Percentiles rank a stretch among this genome's conserved stretches.
These are phyloP conservation scores for Mortierella sp. DNA, from an alignment of 371 early-diverging fungal genomes.

Conservation along the genomic window DNA sequence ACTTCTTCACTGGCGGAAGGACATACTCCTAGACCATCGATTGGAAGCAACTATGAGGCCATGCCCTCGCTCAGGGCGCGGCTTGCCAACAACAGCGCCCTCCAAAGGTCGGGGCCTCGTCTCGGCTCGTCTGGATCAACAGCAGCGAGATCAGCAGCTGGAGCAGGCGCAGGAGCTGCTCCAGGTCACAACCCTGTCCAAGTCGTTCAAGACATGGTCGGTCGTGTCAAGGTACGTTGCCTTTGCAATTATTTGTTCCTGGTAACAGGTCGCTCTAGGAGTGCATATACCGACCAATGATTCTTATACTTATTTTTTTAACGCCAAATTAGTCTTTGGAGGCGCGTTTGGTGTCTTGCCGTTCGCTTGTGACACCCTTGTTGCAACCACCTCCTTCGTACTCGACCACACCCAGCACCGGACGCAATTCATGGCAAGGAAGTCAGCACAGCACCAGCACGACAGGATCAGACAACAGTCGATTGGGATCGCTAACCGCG, in stretches of 20 bases:
- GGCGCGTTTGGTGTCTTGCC: conserved; percentile 74
- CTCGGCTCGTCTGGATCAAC: conserved; percentile 4
- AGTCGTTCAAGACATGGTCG: conserved; percentile 82
- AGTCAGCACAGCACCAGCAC: conserved; percentile 18
- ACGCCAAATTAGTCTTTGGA: conserved; percentile 59
- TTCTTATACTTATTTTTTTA: background rate
- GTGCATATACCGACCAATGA: background rate
- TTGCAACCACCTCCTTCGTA: conserved; percentile 71
- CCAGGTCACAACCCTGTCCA: conserved; percentile 68
- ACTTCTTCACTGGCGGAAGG: conserved; percentile 30
- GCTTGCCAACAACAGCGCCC: conserved; percentile 34
- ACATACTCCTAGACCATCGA: conserved; percentile 20
- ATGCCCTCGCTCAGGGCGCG: conserved; percentile 50
- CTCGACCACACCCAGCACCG: conserved; percentile 37
- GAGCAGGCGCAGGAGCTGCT: background rate
- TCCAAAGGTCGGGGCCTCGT: conserved; percentile 33
- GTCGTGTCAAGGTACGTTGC: conserved; percentile 71
- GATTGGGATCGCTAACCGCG: conserved; percentile 29
- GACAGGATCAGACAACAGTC: conserved; percentile 5
- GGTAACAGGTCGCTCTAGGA: background rate
- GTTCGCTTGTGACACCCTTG: conserved; percentile 74
- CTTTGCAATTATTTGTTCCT: background rate
- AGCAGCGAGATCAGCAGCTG: background rate
- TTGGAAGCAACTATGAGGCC: conserved; percentile 50
- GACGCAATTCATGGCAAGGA: conserved; percentile 27